Percentiles rank a stretch among this genome's conserved stretches.
phyloP scores from a whole-genome alignment of 495 filamentous ascomycete species.

The Tuber aestivum region DNA sequence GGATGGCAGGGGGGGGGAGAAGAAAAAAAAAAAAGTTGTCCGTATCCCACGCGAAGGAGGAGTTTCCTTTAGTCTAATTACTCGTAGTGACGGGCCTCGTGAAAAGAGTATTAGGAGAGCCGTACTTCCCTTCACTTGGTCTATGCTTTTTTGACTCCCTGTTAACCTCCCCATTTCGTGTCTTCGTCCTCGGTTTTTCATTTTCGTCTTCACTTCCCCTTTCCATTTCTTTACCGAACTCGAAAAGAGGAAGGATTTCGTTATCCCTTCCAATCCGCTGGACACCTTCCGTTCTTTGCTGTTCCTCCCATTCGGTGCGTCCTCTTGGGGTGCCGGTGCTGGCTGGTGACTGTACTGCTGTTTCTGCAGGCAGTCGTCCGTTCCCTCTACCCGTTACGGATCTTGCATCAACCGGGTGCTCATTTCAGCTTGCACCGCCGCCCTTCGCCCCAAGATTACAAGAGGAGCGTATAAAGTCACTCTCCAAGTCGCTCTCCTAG shows the following conservation, averaged over 20 bases:
- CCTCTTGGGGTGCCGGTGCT: neutral
- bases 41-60: neutral
- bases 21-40: neutral
- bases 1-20: neutral
- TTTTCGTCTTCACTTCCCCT: neutral
- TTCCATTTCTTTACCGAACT: neutral
- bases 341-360: slow-evolving; percentile 1
- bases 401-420: neutral
- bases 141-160: neutral
- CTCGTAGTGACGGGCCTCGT: neutral
- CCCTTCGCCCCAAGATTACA: neutral
- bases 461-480: neutral
- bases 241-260: neutral
- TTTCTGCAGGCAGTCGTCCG: neutral
- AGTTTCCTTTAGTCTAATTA: neutral
- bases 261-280: slow-evolving; percentile 1
- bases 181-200: neutral
- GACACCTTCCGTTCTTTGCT: neutral
- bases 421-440: slow-evolving; percentile 4
- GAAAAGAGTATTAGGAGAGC: neutral
- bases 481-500: neutral
- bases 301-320: neutral
- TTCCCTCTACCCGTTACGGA: slow-evolving; percentile 3
- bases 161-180: neutral
- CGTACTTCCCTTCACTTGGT: neutral